Evolutionary conservation across 2,329 filamentous ascomycete genomes (phyloP), one percentile per base, ranked within the genome.

Genomic region (Penicillium oxalicum): DNA sequence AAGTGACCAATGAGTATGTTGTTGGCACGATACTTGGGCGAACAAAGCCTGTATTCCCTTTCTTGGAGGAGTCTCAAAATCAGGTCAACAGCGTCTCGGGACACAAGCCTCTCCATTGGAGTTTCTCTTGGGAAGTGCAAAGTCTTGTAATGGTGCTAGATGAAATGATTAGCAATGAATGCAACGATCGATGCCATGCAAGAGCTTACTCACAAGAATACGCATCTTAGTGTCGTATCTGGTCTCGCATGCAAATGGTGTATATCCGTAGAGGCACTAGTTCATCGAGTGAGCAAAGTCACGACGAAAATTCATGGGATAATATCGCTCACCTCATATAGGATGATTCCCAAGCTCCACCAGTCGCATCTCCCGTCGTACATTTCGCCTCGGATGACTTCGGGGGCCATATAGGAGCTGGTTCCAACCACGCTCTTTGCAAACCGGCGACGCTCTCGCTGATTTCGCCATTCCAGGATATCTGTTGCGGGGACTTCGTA

Each of bases 401-500:
- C 93, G 2, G 91, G 91, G 0, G 93, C 91, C 93, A 96, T 97
- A 73, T 97, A 97, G 65, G 96, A 91, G 65, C 90, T 95, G 2
- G 93, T 97, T 2, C 91, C 91, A 9, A 97, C 91, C 1, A 95
- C 83, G 40, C 90, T 95, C 57, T 84, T 81, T 1, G 91, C 91
- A 32, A 88, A 78, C 32, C 80, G 80, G 35, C 89, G 82, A 57
- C 83, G 85, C 26, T 86, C 80, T 53, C 77, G 79, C 12, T 77
- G 76, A 61, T 89, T 84, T 39, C 87, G 79, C 85, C 84, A 90
- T 52, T 78, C 77, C 40, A 91, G 69, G 43, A 91, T 73, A 26
- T 74, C 72, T 53, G 81, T 77, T 11, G 61, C 55, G 6, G 60
- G 61, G 6, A 58, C 57, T 12, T 64, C 59, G 4, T 57, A 52